A percentile compares a stretch with the other conserved stretches of the same genome.
Evolutionary conservation across 1,284 basidiomycete genomes (phyloP).

Genomic region (Boletus semigastroideus): DNA sequence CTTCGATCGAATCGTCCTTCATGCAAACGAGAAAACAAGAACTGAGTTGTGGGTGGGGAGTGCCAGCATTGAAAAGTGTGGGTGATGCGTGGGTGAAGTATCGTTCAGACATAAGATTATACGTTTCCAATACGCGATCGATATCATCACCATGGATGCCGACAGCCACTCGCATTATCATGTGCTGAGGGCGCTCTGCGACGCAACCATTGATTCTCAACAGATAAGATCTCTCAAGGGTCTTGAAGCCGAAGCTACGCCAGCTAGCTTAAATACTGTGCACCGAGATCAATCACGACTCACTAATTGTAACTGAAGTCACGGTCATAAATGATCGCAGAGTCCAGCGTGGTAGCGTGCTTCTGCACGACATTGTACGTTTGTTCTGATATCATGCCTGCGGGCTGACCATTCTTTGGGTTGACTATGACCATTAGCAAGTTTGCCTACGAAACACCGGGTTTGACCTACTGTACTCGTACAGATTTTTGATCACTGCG

Average conservation of each 20-base stretch:
- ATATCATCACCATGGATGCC: conserved; percentile 94
- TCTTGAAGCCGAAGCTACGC: conserved; percentile 96
- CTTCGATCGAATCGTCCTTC: conserved; percentile 99
- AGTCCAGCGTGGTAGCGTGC: conserved; percentile 86
- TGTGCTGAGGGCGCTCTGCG: conserved; percentile 97
- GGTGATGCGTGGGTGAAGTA: conserved; percentile 99
- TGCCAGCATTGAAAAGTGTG: conserved; percentile 98
- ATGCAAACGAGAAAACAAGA: conserved; percentile 98
- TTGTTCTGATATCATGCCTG: conserved; percentile 91
- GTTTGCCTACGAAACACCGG: neutral
- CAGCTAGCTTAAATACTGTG: conserved; percentile 1
- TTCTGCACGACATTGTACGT: conserved; percentile 84
- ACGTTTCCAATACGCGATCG: conserved; percentile 89
- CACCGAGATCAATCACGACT: conserved; percentile 27
- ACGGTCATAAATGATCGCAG: conserved; percentile 96
- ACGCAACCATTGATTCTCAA: conserved; percentile 93
- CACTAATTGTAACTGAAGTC: conserved; percentile 97
- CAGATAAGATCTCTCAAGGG: conserved; percentile 96
- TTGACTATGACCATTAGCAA: conserved; percentile 64
- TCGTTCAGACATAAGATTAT: conserved; percentile 93
- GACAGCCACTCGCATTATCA: conserved; percentile 99
- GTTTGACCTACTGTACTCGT: conserved; percentile 73
- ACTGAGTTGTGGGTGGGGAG: conserved; percentile 91
- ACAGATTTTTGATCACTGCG: conserved; percentile 88
- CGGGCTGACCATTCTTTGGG: conserved; percentile 88